Evolutionary conservation across 2,329 filamentous ascomycete species (phyloP).

Genomic region (Didymosphaeria variabile): DNA sequence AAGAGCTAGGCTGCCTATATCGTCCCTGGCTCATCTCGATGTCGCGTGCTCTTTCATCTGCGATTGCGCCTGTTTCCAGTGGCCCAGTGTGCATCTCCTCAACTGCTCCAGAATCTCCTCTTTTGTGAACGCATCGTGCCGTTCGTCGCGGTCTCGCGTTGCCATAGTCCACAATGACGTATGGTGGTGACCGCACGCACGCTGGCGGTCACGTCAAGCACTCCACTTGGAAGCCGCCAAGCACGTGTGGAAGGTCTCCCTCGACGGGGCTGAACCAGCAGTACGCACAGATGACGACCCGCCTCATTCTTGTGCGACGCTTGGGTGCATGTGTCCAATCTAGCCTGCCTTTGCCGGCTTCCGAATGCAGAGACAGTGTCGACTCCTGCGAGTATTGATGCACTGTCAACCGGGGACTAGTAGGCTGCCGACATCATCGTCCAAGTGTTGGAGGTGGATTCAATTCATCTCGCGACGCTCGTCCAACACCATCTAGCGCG

Average conservation of each 20-base stretch:
- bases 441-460: neutral
- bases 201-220: slow-evolving; percentile 9
- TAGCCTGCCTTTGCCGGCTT: neutral
- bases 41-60: neutral
- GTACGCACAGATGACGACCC: neutral
- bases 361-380: neutral
- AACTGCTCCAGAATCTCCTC: neutral
- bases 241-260: neutral
- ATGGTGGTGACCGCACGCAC: neutral
- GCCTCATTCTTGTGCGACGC: neutral
- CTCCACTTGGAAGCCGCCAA: slow-evolving; percentile 14
- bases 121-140: neutral
- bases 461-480: neutral
- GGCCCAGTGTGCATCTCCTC: neutral
- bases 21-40: neutral
- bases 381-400: neutral
- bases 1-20: neutral
- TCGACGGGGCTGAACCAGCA: neutral
- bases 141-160: neutral
- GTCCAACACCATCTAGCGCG: neutral
- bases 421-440: neutral
- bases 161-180: slow-evolving; percentile 8
- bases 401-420: neutral
- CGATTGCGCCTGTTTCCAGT: neutral
- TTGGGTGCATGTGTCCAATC: neutral